Evolutionary conservation across 164 flowering plant species (phyloP).

Genomic region (Macadamia integrifolia): DNA sequence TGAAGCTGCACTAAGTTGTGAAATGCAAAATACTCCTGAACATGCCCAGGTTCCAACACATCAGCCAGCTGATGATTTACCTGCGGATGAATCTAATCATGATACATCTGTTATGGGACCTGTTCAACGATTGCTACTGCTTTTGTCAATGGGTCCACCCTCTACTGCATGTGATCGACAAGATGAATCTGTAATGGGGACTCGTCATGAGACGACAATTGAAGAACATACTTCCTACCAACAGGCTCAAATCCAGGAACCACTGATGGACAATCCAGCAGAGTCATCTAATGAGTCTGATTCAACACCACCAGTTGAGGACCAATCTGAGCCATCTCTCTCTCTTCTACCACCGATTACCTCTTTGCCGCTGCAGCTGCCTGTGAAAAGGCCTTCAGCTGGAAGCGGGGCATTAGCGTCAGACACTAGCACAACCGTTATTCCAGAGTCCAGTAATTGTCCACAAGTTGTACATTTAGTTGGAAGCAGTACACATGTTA

Average conservation of each 20-base stretch:
- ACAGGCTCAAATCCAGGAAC: constrained; percentile 4
- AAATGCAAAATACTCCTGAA: constrained; percentile 1
- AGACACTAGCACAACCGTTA: constrained; percentile 3
- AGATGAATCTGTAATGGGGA: not conserved
- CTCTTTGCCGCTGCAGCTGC: constrained; percentile 4
- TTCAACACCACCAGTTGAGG: not conserved
- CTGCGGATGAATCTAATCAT: constrained; percentile 2
- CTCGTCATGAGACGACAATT: constrained; percentile 5
- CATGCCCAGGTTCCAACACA: constrained; percentile 1
- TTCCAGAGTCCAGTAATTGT: constrained; percentile 16
- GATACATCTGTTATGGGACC: not conserved
- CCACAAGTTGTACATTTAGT: not conserved
- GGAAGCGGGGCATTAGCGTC: constrained; percentile 9
- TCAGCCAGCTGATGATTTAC: constrained; percentile 1
- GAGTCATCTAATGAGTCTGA: constrained; percentile 19
- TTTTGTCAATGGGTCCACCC: constrained; percentile 1
- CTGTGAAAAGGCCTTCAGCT: constrained; percentile 3
- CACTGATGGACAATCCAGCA: constrained; percentile 6
- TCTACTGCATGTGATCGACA: constrained; percentile 6
- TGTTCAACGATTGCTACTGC: constrained; percentile 9
- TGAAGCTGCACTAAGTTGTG: constrained; percentile 10
- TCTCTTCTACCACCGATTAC: constrained; percentile 2
- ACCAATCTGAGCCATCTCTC: not conserved
- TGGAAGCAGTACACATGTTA: not conserved
- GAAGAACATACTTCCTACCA: constrained; percentile 8